phyloP scores from a whole-genome alignment of 169 alveolate genomes.

The Theileria parva region DNA sequence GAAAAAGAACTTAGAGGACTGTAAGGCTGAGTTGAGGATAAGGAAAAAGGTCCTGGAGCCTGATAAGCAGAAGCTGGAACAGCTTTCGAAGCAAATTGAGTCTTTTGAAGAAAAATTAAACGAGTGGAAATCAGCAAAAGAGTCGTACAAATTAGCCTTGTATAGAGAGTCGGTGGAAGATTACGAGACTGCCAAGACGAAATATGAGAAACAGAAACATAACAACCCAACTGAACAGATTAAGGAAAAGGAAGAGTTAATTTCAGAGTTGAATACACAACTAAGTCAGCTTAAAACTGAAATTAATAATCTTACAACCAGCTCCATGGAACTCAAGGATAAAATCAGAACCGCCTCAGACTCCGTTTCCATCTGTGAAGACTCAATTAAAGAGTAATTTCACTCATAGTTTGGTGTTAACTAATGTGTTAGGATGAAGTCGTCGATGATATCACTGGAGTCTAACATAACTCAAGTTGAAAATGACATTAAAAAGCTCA shows the following conservation, averaged over 20 bases:
- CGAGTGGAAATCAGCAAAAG: slow-evolving; percentile 66
- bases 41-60: slow-evolving; percentile 68
- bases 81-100: slow-evolving; percentile 52
- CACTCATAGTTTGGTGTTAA: background rate
- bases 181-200: slow-evolving; percentile 54
- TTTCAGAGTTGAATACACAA: slow-evolving; percentile 16
- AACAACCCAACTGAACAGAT: slow-evolving; percentile 66
- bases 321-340: slow-evolving; percentile 44
- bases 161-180: slow-evolving; percentile 58
- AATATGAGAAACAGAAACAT: slow-evolving; percentile 50
- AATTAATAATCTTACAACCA: slow-evolving; percentile 28
- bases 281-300: slow-evolving; percentile 37
- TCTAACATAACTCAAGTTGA: slow-evolving; percentile 49
- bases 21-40: slow-evolving; percentile 64
- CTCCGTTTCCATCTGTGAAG: slow-evolving; percentile 39
- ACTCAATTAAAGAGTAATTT: slow-evolving; percentile 54
- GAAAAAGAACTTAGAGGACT: slow-evolving; percentile 60
- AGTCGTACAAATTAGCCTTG: slow-evolving; percentile 62
- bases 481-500: slow-evolving; percentile 44
- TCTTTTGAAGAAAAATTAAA: slow-evolving; percentile 61
- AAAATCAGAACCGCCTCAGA: slow-evolving; percentile 38
- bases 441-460: slow-evolving; percentile 32
- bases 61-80: slow-evolving; percentile 61
- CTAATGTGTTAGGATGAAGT: slow-evolving; percentile 13
- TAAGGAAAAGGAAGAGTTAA: slow-evolving; percentile 44